A percentile compares a stretch with the other conserved stretches of the same genome.
phyloP scores from a whole-genome alignment of 1,284 basidiomycete genomes.

The Abortiporus biennis region DNA sequence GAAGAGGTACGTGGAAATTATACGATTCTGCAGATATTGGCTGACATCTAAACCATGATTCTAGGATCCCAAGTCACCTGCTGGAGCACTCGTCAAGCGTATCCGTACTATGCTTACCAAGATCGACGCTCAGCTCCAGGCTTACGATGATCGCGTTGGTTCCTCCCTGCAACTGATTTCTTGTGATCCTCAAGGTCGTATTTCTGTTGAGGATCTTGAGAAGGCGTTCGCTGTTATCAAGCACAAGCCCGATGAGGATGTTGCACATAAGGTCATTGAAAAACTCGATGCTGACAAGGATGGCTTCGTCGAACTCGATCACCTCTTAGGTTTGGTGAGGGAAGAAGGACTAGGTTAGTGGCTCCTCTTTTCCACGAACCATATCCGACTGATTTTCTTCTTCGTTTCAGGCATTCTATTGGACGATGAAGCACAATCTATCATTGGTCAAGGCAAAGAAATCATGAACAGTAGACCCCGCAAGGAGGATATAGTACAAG shows the following conservation, averaged over 20 bases:
- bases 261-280: constrained; percentile 84
- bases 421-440: constrained; percentile 67
- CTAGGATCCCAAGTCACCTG: constrained; percentile 72
- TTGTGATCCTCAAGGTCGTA: constrained; percentile 86
- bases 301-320: constrained; percentile 87
- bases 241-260: constrained; percentile 88
- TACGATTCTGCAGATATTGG: constrained; percentile 6
- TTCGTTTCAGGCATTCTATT: constrained; percentile 52
- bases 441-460: constrained; percentile 72
- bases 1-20: constrained; percentile 60
- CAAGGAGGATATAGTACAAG: constrained; percentile 85
- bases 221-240: constrained; percentile 92
- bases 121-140: constrained; percentile 90
- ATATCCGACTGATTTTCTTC: background rate
- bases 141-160: constrained; percentile 90
- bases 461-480: constrained; percentile 71
- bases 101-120: constrained; percentile 95
- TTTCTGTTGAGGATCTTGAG: constrained; percentile 86
- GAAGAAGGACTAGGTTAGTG: constrained; percentile 71
- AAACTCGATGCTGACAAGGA: constrained; percentile 97
- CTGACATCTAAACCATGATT: constrained; percentile 1
- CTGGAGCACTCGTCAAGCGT: constrained; percentile 84
- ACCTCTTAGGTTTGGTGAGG: constrained; percentile 72
- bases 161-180: constrained; percentile 93
- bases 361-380: constrained; percentile 11